Evolutionary conservation across 1,139 yeast genomes (phyloP).

Genomic region (Yamadazyma diospyri): DNA sequence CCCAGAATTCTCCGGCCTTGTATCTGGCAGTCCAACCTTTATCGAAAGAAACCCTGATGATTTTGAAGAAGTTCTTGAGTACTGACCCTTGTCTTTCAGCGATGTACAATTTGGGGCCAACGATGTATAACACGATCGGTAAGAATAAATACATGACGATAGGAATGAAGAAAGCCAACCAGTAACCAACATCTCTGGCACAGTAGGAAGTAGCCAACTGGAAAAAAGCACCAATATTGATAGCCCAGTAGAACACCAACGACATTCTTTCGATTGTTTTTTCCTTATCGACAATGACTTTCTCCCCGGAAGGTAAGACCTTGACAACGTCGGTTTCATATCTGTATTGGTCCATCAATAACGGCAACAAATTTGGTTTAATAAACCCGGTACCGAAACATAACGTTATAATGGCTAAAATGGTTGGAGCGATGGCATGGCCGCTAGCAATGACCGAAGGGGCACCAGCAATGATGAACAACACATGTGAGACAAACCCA

Average conservation of each 20-base stretch:
- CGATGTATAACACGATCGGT: slow-evolving; percentile 41
- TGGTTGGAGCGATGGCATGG: slow-evolving; percentile 32
- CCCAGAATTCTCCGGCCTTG: slow-evolving; percentile 44
- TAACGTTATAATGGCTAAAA: slow-evolving; percentile 34
- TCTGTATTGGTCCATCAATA: slow-evolving; percentile 50
- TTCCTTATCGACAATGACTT: slow-evolving; percentile 68
- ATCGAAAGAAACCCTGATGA: slow-evolving; percentile 35
- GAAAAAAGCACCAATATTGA: slow-evolving; percentile 76
- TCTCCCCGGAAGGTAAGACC: slow-evolving; percentile 57
- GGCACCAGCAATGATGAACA: slow-evolving; percentile 39
- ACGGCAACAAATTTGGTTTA: slow-evolving; percentile 50
- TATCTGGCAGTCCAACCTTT: slow-evolving; percentile 38
- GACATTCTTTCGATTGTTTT: slow-evolving; percentile 73
- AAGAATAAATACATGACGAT: slow-evolving; percentile 46
- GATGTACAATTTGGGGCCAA: slow-evolving; percentile 35
- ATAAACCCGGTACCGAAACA: slow-evolving; percentile 50
- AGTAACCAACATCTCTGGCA: slow-evolving; percentile 68
- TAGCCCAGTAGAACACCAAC: slow-evolving; percentile 73
- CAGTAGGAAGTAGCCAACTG: slow-evolving; percentile 75
- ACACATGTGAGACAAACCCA: slow-evolving; percentile 36
- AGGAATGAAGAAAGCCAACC: slow-evolving; percentile 70
- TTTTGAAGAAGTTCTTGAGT: slow-evolving; percentile 40
- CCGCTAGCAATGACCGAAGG: slow-evolving; percentile 34
- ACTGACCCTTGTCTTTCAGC: slow-evolving; percentile 48
- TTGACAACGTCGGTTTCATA: slow-evolving; percentile 57